Base-by-base conservation (phyloP, 208 protist species). In the Crithidia sp. region DNA sequence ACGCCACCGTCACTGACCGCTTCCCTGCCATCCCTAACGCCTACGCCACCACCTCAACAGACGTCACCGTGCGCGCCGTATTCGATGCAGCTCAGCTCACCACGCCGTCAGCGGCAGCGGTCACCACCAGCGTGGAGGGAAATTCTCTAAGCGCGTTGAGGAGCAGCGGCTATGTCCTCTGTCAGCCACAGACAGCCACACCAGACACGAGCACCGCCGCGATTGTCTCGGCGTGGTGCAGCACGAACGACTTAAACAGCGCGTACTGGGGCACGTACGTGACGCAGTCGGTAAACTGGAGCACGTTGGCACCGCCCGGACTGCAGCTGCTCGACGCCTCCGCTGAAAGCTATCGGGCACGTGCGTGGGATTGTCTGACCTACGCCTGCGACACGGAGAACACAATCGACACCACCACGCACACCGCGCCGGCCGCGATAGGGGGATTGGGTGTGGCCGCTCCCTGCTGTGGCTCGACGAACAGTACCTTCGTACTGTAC, bases 401-500 rank as follows among this genome's bases (percentile, higher is more conserved):
- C 53, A 39, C n/a, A 5, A 57, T 83, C 14, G 41, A 7, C 12
- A 55, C 7, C 2, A 12, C 37, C 2, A 12, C 47, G 8, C 7
- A 1, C 39, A 47, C 50, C 13, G 52, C 44, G 10, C 59, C 63
- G 2, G 55, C 63, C 0, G 73, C 66, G 9, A 7, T 71, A 13
- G 85, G 80, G 40, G 85, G 85, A 13, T 68, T 90, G 16, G 66
- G 76, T 47, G 71, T 78, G 12, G 56, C 72, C 13, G 58, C 57
- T 2, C 79, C 82, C 16, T 90, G 85, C 57, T 79, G 82, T 37
- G 64, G 70, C 43, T 71, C 74, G 5, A 74, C 54, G 17, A 85
- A 90, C 61, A 72, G 61, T 74, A 87, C 82, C 14, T 83, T 90
- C 50, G 58, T 90, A 9, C 67, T 90, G 2, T 76, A 74, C 66